phyloP scores from a whole-genome alignment of 1,284 basidiomycete genomes.

The Austroboletus novae-zelandiae region DNA sequence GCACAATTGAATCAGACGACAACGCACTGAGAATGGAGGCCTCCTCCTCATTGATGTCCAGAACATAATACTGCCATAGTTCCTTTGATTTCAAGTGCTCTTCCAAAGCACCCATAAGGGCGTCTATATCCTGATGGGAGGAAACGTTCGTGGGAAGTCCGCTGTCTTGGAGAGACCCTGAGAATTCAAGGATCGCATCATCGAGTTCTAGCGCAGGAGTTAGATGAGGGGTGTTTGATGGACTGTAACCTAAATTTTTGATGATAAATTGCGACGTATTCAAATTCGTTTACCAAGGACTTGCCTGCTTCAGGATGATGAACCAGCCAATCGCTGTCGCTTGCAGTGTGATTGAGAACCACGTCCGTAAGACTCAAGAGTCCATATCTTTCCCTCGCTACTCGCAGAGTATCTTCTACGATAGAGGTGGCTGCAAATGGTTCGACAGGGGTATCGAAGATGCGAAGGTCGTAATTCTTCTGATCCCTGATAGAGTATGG shows the following conservation, averaged over 20 bases:
- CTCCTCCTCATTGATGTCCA: slow-evolving; percentile 67
- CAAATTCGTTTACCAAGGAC: slow-evolving; percentile 8
- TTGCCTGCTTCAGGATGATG: slow-evolving; percentile 92
- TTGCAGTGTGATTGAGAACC: slow-evolving; percentile 93
- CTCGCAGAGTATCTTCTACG: slow-evolving; percentile 61
- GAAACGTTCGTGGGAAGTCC: slow-evolving; percentile 73
- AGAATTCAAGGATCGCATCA: slow-evolving; percentile 79
- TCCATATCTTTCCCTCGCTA: slow-evolving; percentile 82
- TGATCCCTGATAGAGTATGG: slow-evolving; percentile 93
- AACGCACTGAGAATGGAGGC: slow-evolving; percentile 53
- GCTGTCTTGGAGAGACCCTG: slow-evolving; percentile 56
- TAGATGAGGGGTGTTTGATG: slow-evolving; percentile 86
- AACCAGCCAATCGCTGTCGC: slow-evolving; percentile 87
- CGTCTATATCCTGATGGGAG: slow-evolving; percentile 66
- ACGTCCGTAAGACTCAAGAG: slow-evolving; percentile 89
- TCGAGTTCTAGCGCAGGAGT: slow-evolving; percentile 87
- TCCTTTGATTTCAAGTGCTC: slow-evolving; percentile 62
- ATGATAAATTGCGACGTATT: slow-evolving; percentile 6
- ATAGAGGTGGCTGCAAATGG: slow-evolving; percentile 53
- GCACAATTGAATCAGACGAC: slow-evolving; percentile 38
- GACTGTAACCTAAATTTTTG: slow-evolving; percentile 72
- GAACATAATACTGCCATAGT: slow-evolving; percentile 91
- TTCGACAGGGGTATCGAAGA: slow-evolving; percentile 54
- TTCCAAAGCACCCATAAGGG: slow-evolving; percentile 63
- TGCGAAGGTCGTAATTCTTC: slow-evolving; percentile 70